These are phyloP conservation scores for Colletotrichum eremochloae DNA, from an alignment of 2,329 filamentous ascomycete genomes.

Conservation along the genomic window DNA sequence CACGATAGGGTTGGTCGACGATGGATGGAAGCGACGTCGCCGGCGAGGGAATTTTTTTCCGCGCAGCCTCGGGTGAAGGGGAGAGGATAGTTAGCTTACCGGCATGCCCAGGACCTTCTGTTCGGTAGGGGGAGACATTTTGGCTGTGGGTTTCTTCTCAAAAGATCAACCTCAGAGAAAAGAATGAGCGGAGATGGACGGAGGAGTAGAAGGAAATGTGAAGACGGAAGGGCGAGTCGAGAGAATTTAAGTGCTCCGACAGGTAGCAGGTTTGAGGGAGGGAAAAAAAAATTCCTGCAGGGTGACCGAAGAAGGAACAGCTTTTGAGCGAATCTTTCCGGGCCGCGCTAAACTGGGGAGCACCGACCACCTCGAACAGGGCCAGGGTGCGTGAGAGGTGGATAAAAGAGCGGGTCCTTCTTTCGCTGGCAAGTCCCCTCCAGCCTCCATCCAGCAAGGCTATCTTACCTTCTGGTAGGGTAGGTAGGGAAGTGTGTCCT, in stretches of 20 bases:
- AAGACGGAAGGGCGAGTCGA: slow-evolving; percentile 52
- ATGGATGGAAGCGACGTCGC: slow-evolving; percentile 44
- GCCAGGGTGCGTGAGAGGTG: slow-evolving; percentile 41
- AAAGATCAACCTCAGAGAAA: slow-evolving; percentile 64
- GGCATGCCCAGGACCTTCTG: slow-evolving; percentile 76
- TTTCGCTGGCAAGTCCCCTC: slow-evolving; percentile 16
- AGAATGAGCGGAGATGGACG: slow-evolving; percentile 73
- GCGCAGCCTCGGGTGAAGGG: slow-evolving; percentile 42
- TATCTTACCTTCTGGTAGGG: no score
- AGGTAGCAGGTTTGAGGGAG: slow-evolving; percentile 58
- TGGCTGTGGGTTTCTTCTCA: slow-evolving; percentile 58
- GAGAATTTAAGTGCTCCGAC: slow-evolving; percentile 52
- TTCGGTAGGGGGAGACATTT: slow-evolving; percentile 68
- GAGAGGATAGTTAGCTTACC: slow-evolving; percentile 61
- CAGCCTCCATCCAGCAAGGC: slow-evolving; percentile 8
- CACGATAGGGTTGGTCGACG: not conserved
- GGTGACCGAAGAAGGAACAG: slow-evolving; percentile 54
- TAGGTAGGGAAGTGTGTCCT: slow-evolving; percentile 6
- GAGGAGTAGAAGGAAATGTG: slow-evolving; percentile 56
- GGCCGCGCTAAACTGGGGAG: slow-evolving; percentile 44
- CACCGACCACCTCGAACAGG: slow-evolving; percentile 39
- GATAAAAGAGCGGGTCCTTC: slow-evolving; percentile 44
- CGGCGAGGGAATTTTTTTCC: slow-evolving; percentile 48
- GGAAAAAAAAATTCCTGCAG: slow-evolving; percentile 68
- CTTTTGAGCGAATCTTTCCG: slow-evolving; percentile 70